These are phyloP conservation scores for Leishmania braziliensis DNA, from an alignment of 208 protist genomes.

Conservation along the genomic window DNA sequence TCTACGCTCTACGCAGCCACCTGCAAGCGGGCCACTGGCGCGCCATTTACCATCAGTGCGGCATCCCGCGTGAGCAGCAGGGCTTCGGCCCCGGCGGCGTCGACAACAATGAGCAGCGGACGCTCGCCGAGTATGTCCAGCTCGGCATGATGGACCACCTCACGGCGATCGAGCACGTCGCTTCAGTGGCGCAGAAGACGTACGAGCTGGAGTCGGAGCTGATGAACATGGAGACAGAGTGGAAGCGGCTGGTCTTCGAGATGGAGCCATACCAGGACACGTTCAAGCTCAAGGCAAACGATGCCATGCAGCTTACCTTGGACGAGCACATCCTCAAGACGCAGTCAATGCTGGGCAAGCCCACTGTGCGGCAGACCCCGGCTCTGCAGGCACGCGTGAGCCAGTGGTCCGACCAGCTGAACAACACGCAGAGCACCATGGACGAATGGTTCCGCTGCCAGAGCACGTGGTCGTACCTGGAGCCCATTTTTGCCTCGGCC, in stretches of 20 bases:
- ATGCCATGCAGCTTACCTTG: constrained; percentile 92
- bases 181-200: constrained; percentile 88
- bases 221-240: constrained; percentile 93
- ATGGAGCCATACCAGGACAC: constrained; percentile 93
- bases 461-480: constrained; percentile 96
- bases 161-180: constrained; percentile 84
- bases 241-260: constrained; percentile 94
- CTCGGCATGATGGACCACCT: constrained; percentile 87
- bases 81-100: constrained; percentile 76
- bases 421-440: constrained; percentile 94
- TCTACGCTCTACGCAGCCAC: constrained; percentile 93
- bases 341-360: constrained; percentile 96
- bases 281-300: constrained; percentile 93
- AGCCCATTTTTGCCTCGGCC: constrained; percentile 96
- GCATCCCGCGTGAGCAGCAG: constrained; percentile 86
- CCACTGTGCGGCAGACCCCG: constrained; percentile 87
- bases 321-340: constrained; percentile 97
- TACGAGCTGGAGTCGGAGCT: constrained; percentile 92
- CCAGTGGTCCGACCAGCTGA: constrained; percentile 93
- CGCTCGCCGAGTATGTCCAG: constrained; percentile 86
- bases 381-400: constrained; percentile 89
- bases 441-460: constrained; percentile 97
- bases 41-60: constrained; percentile 86
- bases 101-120: constrained; percentile 82
- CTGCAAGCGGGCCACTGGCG: constrained; percentile 95